A percentile compares a stretch with the other conserved stretches of the same genome.
These are phyloP conservation scores for Aspergillus sclerotialis DNA, from an alignment of 2,329 filamentous ascomycete genomes.

Conservation along the genomic window DNA sequence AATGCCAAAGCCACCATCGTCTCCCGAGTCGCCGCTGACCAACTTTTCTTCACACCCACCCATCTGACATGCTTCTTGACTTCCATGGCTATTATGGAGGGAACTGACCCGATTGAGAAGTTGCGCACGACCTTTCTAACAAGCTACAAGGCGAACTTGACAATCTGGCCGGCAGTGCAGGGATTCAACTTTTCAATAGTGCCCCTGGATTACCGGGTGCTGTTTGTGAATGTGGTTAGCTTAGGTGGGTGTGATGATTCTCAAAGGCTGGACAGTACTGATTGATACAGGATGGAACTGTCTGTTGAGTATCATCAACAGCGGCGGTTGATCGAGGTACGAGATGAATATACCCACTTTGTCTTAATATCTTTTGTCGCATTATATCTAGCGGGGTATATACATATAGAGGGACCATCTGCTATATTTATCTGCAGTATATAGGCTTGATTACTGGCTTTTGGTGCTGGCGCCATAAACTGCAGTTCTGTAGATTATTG, in stretches of 20 bases:
- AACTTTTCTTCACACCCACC: conserved; percentile 74
- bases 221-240: conserved; percentile 79
- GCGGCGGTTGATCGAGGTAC: conserved; percentile 27
- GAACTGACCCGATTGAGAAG: conserved; percentile 59
- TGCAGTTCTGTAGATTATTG: no score
- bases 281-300: conserved; percentile 49
- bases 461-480: no score
- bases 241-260: conserved; percentile 48
- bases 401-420: no score
- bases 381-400: no score
- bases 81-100: conserved; percentile 79
- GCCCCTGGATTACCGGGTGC: conserved; percentile 71
- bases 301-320: conserved; percentile 52
- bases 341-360: conserved; percentile 12
- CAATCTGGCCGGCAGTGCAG: conserved; percentile 83
- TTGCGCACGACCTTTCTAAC: conserved; percentile 62
- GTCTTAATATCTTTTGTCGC: conserved; percentile 32
- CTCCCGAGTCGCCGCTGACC: conserved; percentile 73
- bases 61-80: conserved; percentile 76
- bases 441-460: no score
- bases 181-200: conserved; percentile 80
- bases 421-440: no score
- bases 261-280: no score
- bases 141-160: conserved; percentile 75
- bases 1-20: conserved; percentile 62